Conservation (phyloP, 495 filamentous ascomycete genomes). For the Podospora bellae-mahoneyi region DNA sequence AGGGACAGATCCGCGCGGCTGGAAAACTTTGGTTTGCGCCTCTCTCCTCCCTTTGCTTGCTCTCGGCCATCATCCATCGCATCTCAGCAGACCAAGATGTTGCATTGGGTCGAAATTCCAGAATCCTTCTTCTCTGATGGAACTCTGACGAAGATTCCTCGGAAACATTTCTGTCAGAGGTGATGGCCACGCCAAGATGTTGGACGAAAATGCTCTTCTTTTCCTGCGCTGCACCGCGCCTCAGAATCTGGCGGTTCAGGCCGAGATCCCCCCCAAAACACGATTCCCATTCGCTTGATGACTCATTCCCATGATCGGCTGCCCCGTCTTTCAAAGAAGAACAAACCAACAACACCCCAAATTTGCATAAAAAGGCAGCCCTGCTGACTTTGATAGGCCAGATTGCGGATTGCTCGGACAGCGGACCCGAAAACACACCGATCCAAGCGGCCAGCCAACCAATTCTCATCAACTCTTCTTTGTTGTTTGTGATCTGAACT, state of each 20-base stretch:
- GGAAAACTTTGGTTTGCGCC: not conserved
- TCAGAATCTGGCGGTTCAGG: not conserved
- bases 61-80: not conserved
- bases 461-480: not conserved
- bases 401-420: not conserved
- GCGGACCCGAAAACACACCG: not conserved
- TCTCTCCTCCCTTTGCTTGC: not conserved
- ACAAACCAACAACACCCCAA: not conserved
- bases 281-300: not conserved
- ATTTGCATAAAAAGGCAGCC: not conserved
- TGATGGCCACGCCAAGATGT: too few relatives aligned
- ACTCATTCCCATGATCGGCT: not conserved
- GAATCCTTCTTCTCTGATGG: not conserved
- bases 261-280: not conserved
- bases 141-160: not conserved
- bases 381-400: not conserved
- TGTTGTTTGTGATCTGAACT: not conserved
- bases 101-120: not conserved
- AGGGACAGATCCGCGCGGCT: not conserved
- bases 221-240: not conserved
- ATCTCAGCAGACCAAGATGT: not conserved
- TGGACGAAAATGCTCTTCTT: not conserved
- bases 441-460: not conserved
- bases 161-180: not conserved
- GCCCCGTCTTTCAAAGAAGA: not conserved